phyloP scores from a whole-genome alignment of 148 eudicot genomes.

The Hydrangea macrophylla region DNA sequence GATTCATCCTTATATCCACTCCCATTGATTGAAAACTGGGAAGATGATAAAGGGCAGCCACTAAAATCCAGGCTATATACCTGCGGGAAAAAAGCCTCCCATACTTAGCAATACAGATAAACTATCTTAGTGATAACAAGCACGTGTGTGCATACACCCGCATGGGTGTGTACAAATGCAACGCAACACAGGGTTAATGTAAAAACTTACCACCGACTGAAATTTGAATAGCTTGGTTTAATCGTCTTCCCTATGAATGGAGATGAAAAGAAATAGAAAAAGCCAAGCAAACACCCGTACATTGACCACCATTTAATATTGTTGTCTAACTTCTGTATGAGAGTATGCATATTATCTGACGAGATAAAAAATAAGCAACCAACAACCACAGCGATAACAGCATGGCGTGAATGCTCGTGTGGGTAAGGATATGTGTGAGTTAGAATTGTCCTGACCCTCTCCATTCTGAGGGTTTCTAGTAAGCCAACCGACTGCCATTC shows the following conservation, averaged over 20 bases:
- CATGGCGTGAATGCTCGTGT: slow-evolving; percentile 96
- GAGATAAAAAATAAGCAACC: slow-evolving; percentile 97
- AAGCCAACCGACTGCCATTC: slow-evolving; percentile 59
- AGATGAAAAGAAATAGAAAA: slow-evolving; percentile 98
- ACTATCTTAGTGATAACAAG: background rate
- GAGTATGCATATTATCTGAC: slow-evolving; percentile 89
- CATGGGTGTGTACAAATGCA: background rate
- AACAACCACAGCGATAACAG: slow-evolving; percentile 75
- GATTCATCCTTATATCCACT: slow-evolving; percentile 97
- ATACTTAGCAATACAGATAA: slow-evolving; percentile 9
- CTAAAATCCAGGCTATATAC: slow-evolving; percentile 92
- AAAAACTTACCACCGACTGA: slow-evolving; percentile 81
- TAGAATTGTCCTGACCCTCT: slow-evolving; percentile 79
- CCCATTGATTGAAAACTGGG: slow-evolving; percentile 99
- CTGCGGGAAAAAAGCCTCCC: slow-evolving; percentile 34
- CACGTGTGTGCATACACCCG: background rate
- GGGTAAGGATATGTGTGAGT: slow-evolving; percentile 91
- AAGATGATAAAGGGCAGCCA: slow-evolving; percentile 94
- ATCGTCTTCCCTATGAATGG: slow-evolving; percentile 94
- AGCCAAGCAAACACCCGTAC: slow-evolving; percentile 86
- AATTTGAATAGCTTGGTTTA: slow-evolving; percentile 95
- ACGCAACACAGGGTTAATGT: background rate
- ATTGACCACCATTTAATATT: slow-evolving; percentile 99
- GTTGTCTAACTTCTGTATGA: slow-evolving; percentile 83
- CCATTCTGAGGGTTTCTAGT: slow-evolving; percentile 78